Conservation (phyloP, 495 filamentous ascomycete species). For the Friedmanniomyces endolithicus region DNA sequence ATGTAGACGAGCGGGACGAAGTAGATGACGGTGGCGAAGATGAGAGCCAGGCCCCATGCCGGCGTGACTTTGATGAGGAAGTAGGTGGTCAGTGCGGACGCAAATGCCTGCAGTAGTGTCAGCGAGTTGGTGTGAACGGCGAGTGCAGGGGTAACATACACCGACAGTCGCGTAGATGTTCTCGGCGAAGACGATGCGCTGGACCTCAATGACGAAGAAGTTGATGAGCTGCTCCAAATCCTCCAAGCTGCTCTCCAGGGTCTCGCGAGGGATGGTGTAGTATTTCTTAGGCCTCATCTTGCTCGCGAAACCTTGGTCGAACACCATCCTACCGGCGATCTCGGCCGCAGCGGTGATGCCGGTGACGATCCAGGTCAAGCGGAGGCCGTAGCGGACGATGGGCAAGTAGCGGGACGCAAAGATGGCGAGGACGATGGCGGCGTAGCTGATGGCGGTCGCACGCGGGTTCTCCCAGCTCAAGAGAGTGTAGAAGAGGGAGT, state of each 20-base stretch:
- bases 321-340: conserved; percentile 57
- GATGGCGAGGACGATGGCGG: conserved; percentile 61
- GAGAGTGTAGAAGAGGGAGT: conserved; percentile 87
- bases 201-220: conserved; percentile 94
- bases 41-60: conserved; percentile 78
- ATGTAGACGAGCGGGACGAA: conserved; percentile 82
- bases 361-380: conserved; percentile 59
- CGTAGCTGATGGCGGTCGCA: conserved; percentile 77
- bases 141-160: conserved; percentile 42
- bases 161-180: conserved; percentile 69
- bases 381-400: conserved; percentile 77
- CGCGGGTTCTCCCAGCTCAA: conserved; percentile 66
- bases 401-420: conserved; percentile 83
- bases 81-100: conserved; percentile 74
- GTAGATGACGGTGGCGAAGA: conserved; percentile 65
- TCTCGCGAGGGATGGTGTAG: conserved; percentile 79
- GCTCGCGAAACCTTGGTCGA: conserved; percentile 68
- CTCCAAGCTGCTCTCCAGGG: conserved; percentile 63
- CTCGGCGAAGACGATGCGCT: conserved; percentile 90
- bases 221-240: conserved; percentile 87
- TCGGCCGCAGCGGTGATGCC: conserved; percentile 68
- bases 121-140: conserved; percentile 4
- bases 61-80: conserved; percentile 89
- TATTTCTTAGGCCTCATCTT: conserved; percentile 85
- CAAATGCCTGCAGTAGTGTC: conserved; percentile 47